phyloP scores from a whole-genome alignment of 2,329 filamentous ascomycete genomes.

The Alternaria sp. region DNA sequence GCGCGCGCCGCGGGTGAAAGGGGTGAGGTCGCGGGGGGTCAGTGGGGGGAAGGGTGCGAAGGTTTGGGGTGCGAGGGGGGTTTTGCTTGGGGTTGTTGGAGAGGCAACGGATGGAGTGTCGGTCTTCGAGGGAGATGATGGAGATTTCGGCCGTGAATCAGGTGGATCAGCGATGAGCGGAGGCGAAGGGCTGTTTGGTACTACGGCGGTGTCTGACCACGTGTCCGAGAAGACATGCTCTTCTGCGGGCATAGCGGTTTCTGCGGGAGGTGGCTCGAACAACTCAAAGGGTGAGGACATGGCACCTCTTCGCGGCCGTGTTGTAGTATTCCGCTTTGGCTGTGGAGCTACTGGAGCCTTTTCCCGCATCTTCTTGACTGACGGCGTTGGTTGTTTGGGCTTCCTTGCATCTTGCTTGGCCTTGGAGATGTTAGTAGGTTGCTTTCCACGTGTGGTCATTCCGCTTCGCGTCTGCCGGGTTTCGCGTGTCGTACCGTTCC shows the following conservation, averaged over 20 bases:
- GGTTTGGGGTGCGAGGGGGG: background rate
- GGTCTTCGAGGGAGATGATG: background rate
- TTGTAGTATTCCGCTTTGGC: background rate
- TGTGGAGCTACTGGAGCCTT: background rate
- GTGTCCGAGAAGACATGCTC: background rate
- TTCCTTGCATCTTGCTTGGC: background rate
- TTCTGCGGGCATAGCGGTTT: background rate
- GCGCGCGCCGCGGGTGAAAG: conserved; percentile 3
- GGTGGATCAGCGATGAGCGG: background rate
- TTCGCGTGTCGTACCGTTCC: background rate
- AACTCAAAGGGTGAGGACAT: background rate
- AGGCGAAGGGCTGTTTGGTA: background rate
- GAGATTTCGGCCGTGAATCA: background rate
- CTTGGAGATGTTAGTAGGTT: background rate
- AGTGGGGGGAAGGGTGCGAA: background rate
- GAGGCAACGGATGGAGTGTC: background rate
- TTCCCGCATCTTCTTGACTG: background rate
- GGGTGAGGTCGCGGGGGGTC: background rate
- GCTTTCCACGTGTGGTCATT: background rate
- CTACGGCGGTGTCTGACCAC: background rate
- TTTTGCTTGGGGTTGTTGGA: background rate
- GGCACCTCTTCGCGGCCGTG: background rate
- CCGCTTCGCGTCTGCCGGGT: background rate
- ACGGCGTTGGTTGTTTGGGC: background rate
- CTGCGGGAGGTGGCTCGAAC: background rate